A percentile compares a stretch with the other conserved stretches of the same genome.
These are phyloP conservation scores for Mollisiaceae sp. DNA, from an alignment of 2,329 filamentous ascomycete genomes.

Conservation along the genomic window DNA sequence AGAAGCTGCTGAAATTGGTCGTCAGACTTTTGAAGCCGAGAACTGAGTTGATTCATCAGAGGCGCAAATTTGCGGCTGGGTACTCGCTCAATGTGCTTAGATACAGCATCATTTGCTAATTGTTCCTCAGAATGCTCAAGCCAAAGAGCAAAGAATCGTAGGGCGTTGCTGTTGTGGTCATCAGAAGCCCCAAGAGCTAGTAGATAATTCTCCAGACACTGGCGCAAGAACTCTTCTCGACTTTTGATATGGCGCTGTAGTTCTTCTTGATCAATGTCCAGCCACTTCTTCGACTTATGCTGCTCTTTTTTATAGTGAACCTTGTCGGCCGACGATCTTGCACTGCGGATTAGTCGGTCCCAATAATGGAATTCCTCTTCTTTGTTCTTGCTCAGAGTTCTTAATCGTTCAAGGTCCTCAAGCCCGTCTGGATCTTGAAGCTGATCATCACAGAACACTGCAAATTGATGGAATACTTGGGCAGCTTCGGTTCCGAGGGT, in stretches of 20 bases:
- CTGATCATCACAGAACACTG: conserved; percentile 92
- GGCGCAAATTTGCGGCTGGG: conserved; percentile 91
- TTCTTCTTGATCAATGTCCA: conserved; percentile 88
- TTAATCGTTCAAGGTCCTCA: conserved; percentile 82
- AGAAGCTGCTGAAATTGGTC: conserved; percentile 79
- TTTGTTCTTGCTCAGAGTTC: conserved; percentile 80
- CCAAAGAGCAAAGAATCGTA: conserved; percentile 95
- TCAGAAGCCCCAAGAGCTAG: conserved; percentile 84
- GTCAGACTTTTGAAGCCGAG: conserved; percentile 75
- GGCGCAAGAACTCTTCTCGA: conserved; percentile 80
- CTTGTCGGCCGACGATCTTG: conserved; percentile 53
- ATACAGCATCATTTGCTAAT: conserved; percentile 78
- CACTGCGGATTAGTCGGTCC: conserved; percentile 57
- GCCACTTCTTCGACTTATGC: conserved; percentile 81
- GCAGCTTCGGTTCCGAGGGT: conserved; percentile 76
- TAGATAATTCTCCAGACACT: conserved; percentile 93
- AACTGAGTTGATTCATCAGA: conserved; percentile 95
- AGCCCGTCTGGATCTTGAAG: conserved; percentile 83
- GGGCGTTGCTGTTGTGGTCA: conserved; percentile 83
- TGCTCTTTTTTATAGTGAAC: conserved; percentile 65
- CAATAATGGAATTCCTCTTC: conserved; percentile 79
- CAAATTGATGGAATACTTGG: conserved; percentile 92
- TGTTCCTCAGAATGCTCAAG: conserved; percentile 81
- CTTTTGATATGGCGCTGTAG: conserved; percentile 78
- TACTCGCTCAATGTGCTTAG: conserved; percentile 71